Base-by-base conservation (phyloP, 2,329 filamentous ascomycete genomes). In the Alternaria rosae region DNA sequence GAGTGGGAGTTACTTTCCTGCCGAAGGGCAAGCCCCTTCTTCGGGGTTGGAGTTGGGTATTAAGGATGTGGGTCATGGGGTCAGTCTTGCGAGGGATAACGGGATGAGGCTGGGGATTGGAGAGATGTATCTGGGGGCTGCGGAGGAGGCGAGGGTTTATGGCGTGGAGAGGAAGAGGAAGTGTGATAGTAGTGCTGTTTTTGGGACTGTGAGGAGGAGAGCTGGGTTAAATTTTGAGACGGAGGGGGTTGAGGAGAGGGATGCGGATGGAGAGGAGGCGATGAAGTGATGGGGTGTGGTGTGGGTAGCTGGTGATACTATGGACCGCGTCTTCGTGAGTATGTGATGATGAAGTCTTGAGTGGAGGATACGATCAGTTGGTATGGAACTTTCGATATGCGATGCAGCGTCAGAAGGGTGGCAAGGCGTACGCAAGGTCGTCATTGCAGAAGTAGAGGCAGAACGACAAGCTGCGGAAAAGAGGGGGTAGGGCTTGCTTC, bases 371-470 rank as follows among this genome's bases (percentile, higher is more conserved):
- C 9, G 12, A 21, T 11, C 6, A 21, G n/a, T 6, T n/a, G n/a
- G n/a, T n/a, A n/a, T n/a, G n/a, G n/a, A n/a, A n/a, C n/a, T n/a
- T n/a, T n/a, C n/a, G n/a, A n/a, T n/a, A n/a, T n/a, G n/a, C n/a
- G n/a, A n/a, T n/a, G n/a, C n/a, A 26, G 7, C 25, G 64, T 80
- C 79, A 43, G 83, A 84, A 65, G 87, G 89, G 50, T 94, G 92
- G 89, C 83, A 91, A 78, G 88, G 86, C 21, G 91, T 97, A 17
- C 84, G 92, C 65, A 88, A 89, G 72, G 85, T 96, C 66, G 89
- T 97, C 6, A 88, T 89, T 78, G 85, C 86, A 23, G 42, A 15
- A 23, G 21, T 44, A 15, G 42, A 12, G 21, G 42, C 42, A 44
- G 42, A 44, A 23, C 12, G 20, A 45, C 44, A 48, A 44, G 77